These are phyloP conservation scores for Xylaria multiplex DNA, from an alignment of 2,329 filamentous ascomycete genomes.

Conservation along the genomic window DNA sequence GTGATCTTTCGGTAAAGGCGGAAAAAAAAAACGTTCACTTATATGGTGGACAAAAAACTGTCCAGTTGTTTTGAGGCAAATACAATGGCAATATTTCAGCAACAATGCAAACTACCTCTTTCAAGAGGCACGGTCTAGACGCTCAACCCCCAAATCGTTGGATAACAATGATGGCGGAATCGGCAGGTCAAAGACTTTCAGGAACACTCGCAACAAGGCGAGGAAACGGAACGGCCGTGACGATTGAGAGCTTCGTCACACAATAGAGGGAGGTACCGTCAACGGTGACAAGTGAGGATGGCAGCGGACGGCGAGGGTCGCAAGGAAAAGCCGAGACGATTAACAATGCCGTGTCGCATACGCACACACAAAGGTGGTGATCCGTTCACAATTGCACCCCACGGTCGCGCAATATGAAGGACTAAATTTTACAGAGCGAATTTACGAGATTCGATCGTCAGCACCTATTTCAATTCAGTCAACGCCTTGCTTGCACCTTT, in stretches of 20 bases:
- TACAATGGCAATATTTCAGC: slow-evolving; percentile 56
- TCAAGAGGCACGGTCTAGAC: slow-evolving; percentile 23
- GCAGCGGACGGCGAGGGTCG: slow-evolving; percentile 1
- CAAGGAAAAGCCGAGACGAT: background rate
- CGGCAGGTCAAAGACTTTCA: background rate
- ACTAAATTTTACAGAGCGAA: slow-evolving; percentile 6
- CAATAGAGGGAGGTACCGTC: slow-evolving; percentile 1
- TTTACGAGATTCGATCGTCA: slow-evolving; percentile 18
- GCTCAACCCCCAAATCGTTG: slow-evolving; percentile 11
- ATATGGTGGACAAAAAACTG: slow-evolving; percentile 3
- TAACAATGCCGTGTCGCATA: slow-evolving; percentile 20
- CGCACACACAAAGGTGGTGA: slow-evolving; percentile 25
- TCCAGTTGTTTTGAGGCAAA: slow-evolving; percentile 20
- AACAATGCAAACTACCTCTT: slow-evolving; percentile 47
- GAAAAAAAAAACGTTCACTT: background rate
- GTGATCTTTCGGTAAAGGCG: background rate
- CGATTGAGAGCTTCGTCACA: slow-evolving; percentile 1
- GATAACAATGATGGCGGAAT: background rate
- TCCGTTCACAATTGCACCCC: slow-evolving; percentile 22
- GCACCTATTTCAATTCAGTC: slow-evolving; percentile 22
- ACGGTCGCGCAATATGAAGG: slow-evolving; percentile 11
- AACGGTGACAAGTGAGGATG: slow-evolving; percentile 2
- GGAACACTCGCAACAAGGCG: slow-evolving; percentile 2
- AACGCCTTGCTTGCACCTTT: slow-evolving; percentile 9
- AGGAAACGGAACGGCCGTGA: slow-evolving; percentile 17